Base-by-base conservation (phyloP, 1,284 basidiomycete genomes). In the Cystodermella granulosa region DNA sequence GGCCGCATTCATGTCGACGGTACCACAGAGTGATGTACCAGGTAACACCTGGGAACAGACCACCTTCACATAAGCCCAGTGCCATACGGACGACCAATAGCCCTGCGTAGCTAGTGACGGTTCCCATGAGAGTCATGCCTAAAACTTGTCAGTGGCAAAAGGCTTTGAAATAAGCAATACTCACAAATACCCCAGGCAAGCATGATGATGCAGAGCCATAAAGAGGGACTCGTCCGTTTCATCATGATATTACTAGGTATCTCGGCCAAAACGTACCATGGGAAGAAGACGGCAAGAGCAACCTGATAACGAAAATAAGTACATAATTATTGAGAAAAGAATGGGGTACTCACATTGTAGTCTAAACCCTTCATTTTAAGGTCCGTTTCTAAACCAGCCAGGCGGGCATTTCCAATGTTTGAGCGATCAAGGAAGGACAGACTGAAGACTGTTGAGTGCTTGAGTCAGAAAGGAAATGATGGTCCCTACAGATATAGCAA, bases 331-430 rank as follows among this genome's bases (percentile, higher is more conserved):
- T 24, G 11, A 14, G 34, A 2, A 16, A 31, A 34, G 14, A 16
- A 4, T 8, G 8, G 7, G 13, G 5, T n/a, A 43, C 50, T 7
- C 28, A 60, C 60, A 42, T 62, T 62, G 41, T 60, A 61, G 40
- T 62, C 58, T 2, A 60, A 45, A 8, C 54, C 55, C 8, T 50
- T 44, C 61, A 64, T 60, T 4, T 46, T 40, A 5, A 75, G 59
- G 45, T 66, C 57, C 8, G 42, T 52, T 38, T 70, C 61, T 26
- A 74, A 58, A 7, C 70, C 69, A 17, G 69, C 69, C 2, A 73
- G 52, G 7, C 68, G 60, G 11, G 72, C 72, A 51, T 73, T 74
- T 17, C 71, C 72, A 44, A 75, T 69, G 51, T 74, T 74, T 38
- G 67, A 62, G 31, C 73, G 64, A 54, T 76, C 74, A 24, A 75